Conservation (phyloP, 176 grass and related monocot genomes). For the Secale cereale region DNA sequence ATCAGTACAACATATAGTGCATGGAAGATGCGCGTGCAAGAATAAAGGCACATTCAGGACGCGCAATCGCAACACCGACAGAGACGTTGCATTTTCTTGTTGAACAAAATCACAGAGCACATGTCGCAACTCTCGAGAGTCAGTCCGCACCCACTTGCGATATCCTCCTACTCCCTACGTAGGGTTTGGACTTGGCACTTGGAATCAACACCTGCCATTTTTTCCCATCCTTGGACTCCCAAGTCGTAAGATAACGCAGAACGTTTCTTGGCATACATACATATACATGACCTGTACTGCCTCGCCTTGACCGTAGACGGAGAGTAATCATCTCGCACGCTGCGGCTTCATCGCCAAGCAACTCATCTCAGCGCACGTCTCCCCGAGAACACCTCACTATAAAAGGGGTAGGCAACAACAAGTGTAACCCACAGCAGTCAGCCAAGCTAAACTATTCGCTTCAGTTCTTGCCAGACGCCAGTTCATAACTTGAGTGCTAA, state of each 20-base stretch:
- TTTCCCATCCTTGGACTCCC: neutral
- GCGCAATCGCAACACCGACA: too few relatives aligned
- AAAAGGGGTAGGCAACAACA: neutral
- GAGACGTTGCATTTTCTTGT: neutral
- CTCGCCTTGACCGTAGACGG: slow-evolving; percentile 1
- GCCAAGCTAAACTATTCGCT: neutral
- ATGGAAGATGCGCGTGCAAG: neutral
- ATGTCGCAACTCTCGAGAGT: neutral
- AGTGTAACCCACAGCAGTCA: neutral
- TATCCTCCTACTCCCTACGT: too few relatives aligned
- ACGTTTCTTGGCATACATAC: neutral
- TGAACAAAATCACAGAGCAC: neutral
- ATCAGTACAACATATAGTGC: too few relatives aligned
- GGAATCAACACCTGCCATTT: neutral
- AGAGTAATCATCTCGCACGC: neutral
- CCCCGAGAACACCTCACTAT: neutral
- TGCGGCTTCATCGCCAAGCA: neutral
- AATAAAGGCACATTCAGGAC: neutral
- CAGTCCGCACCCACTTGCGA: too few relatives aligned
- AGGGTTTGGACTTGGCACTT: neutral
- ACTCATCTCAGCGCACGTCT: neutral
- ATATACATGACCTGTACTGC: neutral
- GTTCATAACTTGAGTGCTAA: too few relatives aligned
- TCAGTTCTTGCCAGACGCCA: neutral
- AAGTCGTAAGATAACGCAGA: neutral